Evolutionary conservation across 2,329 filamentous ascomycete genomes (phyloP).

Genomic region (Trichoderma endophyticum): DNA sequence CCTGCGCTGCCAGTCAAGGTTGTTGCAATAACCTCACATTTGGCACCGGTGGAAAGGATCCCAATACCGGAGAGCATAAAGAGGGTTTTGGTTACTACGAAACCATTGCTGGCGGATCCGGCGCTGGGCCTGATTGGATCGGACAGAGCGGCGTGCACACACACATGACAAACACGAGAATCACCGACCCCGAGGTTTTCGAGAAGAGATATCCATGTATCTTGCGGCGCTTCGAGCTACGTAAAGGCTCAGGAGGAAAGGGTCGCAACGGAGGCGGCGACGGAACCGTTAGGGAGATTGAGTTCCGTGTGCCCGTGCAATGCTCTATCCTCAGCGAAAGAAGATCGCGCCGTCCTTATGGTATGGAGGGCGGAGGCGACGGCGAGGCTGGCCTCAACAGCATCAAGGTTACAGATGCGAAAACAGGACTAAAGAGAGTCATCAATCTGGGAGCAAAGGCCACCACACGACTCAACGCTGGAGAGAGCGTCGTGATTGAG

Average conservation of each 20-base stretch:
- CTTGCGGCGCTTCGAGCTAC: constrained; percentile 65
- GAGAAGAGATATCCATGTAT: constrained; percentile 69
- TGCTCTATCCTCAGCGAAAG: constrained; percentile 77
- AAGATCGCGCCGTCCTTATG: constrained; percentile 69
- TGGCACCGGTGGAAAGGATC: constrained; percentile 69
- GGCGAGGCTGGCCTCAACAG: constrained; percentile 64
- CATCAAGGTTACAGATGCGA: constrained; percentile 21
- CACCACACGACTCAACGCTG: constrained; percentile 53
- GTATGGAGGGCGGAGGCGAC: constrained; percentile 67
- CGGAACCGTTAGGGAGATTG: constrained; percentile 74
- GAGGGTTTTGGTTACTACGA: constrained; percentile 82
- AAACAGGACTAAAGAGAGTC: constrained; percentile 30
- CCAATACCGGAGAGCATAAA: constrained; percentile 45
- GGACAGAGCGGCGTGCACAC: constrained; percentile 75
- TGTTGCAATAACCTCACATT: constrained; percentile 85
- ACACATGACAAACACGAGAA: constrained; percentile 84
- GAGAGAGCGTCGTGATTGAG: constrained; percentile 58
- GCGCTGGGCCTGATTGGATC: constrained; percentile 69
- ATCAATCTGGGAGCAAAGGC: constrained; percentile 61
- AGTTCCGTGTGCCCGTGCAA: constrained; percentile 74
- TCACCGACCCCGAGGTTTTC: constrained; percentile 77
- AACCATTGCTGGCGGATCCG: constrained; percentile 75
- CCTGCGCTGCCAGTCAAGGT: constrained; percentile 75
- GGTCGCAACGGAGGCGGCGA: constrained; percentile 70
- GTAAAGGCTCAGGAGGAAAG: constrained; percentile 51